Percentiles rank a stretch among this genome's conserved stretches.
phyloP scores from a whole-genome alignment of 1,139 yeast species.

The Sugiyamaella pinicola region DNA sequence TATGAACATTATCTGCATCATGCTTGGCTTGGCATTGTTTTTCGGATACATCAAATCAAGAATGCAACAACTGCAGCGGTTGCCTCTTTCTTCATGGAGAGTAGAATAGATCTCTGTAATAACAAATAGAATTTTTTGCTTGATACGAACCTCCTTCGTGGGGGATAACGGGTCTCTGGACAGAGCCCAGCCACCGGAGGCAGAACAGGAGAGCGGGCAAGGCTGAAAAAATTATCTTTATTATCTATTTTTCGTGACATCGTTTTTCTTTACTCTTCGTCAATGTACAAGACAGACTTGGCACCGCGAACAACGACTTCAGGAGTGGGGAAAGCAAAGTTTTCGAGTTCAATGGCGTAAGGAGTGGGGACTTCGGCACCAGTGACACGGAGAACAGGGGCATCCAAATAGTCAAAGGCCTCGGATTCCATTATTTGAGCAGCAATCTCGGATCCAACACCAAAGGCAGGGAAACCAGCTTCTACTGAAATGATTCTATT shows the following conservation, averaged over 20 bases:
- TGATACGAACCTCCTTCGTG: too few relatives aligned
- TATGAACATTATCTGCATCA: slow-evolving; percentile 71
- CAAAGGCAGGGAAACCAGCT: slow-evolving; percentile 97
- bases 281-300: slow-evolving; percentile 82
- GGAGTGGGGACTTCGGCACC: slow-evolving; percentile 99
- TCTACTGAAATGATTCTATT: slow-evolving; percentile 95
- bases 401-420: slow-evolving; percentile 97
- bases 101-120: slow-evolving; percentile 40
- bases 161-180: neutral
- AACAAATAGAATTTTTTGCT: neutral
- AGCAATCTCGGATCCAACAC: slow-evolving; percentile 97
- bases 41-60: slow-evolving; percentile 66
- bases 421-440: slow-evolving; percentile 99
- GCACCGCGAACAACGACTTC: slow-evolving; percentile 89
- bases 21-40: slow-evolving; percentile 66
- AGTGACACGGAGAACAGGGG: slow-evolving; percentile 98
- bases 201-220: too few relatives aligned
- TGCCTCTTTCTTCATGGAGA: slow-evolving; percentile 73
- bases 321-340: slow-evolving; percentile 97
- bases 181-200: neutral
- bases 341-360: slow-evolving; percentile 94
- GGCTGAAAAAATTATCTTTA: too few relatives aligned
- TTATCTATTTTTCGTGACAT: slow-evolving; percentile 9
- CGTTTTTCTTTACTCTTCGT: slow-evolving; percentile 37
- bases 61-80: slow-evolving; percentile 57